Base-by-base conservation (phyloP, 805 yeast genomes). In the Teunomyces gatunensis region DNA sequence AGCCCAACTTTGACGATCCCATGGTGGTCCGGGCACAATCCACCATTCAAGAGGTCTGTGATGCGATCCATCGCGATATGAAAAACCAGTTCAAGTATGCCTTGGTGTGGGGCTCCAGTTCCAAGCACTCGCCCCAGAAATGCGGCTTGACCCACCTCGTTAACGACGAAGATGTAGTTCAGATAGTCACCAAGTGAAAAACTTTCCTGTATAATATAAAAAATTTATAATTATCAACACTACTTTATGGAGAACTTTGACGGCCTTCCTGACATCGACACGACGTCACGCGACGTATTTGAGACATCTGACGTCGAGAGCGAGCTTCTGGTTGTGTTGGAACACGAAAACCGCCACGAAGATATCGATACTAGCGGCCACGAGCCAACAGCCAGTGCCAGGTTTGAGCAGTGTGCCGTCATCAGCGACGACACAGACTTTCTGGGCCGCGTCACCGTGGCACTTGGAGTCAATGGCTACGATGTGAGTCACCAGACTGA, bases 101-200 rank as follows among this genome's bases (percentile, higher is more conserved):
- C 0, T 69, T 90, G 59, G 97, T 92, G 5, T 92, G 98, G 97
- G 99, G 99, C 0, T 83, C 91, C 1, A 85, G 95, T 41, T 87
- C 97, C 5, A 94, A 94, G 64, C 96, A 89, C 63, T 88, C 92
- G 30, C 98, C 98, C 3, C 99, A 92, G 62, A 92, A 92, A 63
- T 92, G 98, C 74, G 98, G 99, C 0, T 73, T 92, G 48, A 79
- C 63, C 52, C 99, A 92, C 64, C 72, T 73, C 32, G 85, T 94
- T 11, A 82, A 87, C 56, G 98, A 92, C 63, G 97, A 91, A 62
- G 99, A 92, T 63, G 99, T 92, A 13, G 92, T 94, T 18, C 85
- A 94, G 44, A 81, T 92, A 48, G 89, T 92, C 43, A 83, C 97
- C 17, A 92, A 90, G 70, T 90, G 74, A 54, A 17, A 17, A 33